Base-by-base conservation (phyloP, 139 green algal species). In the Trebouxia sp. region DNA sequence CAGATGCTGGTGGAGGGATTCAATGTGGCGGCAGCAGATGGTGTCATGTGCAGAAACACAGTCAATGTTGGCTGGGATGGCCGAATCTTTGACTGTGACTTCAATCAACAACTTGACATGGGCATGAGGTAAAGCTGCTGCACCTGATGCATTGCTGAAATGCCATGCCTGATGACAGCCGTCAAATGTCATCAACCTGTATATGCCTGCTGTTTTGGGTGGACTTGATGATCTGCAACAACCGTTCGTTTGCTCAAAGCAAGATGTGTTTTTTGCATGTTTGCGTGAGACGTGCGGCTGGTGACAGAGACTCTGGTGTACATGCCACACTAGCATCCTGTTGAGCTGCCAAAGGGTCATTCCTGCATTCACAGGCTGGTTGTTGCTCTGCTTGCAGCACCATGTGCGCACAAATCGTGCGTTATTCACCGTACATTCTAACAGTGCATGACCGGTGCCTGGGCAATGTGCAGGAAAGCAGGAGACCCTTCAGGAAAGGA, bases 51-150 rank as follows among this genome's bases (percentile, higher is more conserved):
- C 87, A 82, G 90, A 14, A 84, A 97, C 81, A 96, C 94, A 0
- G 80, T 99, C 26, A 92, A 75, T 47, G 94, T 99, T 6, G 83
- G 88, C 7, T 98, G 93, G 92, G 95, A 99, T 79, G 96, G 96
- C 39, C 81, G 80, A 2, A 24, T 99, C 32, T 98, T 92, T 70
- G 96, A 99, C 88, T 99, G 96, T 85, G 96, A 99, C 80, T 99
- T 99, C 87, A 99, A 99, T 88, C 96, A 99, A 91, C 96, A 99
- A 90, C 87, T 99, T 50, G 94, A 92, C 32, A 87, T 98, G 50
- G 80, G 75, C 39, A 65, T 87, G 32, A 51, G 76, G 56, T 82
- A 48, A 37, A 26, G 47, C 47, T 53, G 15, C 14, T 53, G 47
- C 47, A 45, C 2, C n/a, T 35, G 5, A 24, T 41, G 62, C 62